phyloP scores from a whole-genome alignment of 2,329 filamentous ascomycete genomes.

The Verticillium alfalfae region DNA sequence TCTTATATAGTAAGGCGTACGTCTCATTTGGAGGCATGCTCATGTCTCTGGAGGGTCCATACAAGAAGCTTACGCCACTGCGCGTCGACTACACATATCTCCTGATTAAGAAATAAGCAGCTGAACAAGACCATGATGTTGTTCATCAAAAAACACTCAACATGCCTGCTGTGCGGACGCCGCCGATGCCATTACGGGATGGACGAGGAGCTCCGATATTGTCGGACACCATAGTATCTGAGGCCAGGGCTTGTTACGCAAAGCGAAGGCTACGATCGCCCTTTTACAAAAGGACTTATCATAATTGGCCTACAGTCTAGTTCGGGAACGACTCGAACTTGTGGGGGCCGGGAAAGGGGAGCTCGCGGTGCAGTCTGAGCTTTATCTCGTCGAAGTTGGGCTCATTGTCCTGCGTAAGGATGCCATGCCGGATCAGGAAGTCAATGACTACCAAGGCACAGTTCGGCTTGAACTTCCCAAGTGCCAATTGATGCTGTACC shows the following conservation, averaged over 20 bases:
- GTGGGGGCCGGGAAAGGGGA: constrained; percentile 74
- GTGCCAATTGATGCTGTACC: constrained; percentile 62
- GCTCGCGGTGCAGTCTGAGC: constrained; percentile 66
- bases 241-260: background rate
- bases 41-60: constrained; percentile 86
- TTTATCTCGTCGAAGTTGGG: constrained; percentile 71
- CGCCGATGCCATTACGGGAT: background rate
- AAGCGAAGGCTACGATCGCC: background rate
- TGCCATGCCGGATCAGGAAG: constrained; percentile 82
- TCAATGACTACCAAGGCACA: constrained; percentile 80
- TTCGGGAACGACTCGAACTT: constrained; percentile 15
- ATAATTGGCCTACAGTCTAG: background rate
- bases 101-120: constrained; percentile 70
- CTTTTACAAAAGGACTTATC: background rate
- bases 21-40: constrained; percentile 89
- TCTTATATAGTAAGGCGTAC: constrained; percentile 72
- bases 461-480: constrained; percentile 86
- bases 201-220: background rate
- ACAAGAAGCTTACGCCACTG: constrained; percentile 89
- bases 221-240: background rate
- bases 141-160: background rate
- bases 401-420: constrained; percentile 76
- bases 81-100: constrained; percentile 93
- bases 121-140: background rate
- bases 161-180: background rate